Evolutionary conservation across 1,284 basidiomycete species (phyloP).

Genomic region (Tilletia setariae): DNA sequence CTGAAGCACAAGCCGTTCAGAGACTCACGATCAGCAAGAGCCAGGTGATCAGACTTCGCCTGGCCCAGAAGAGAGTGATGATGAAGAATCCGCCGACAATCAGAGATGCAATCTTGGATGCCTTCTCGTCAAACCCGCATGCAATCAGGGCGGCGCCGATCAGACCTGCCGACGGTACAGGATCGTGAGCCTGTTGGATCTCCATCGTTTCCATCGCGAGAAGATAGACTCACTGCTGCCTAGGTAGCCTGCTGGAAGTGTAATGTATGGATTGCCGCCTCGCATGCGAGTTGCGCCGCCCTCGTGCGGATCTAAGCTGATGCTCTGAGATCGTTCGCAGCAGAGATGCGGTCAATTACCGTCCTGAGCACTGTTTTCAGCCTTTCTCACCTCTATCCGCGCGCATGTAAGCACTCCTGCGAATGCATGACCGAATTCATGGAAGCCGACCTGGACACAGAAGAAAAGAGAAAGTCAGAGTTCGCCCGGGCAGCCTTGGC

Average conservation of each 20-base stretch:
- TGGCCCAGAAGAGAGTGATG: slow-evolving; percentile 84
- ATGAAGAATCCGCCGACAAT: slow-evolving; percentile 81
- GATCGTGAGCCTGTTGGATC: not conserved
- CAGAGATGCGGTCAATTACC: not conserved
- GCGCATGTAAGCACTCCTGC: slow-evolving; percentile 76
- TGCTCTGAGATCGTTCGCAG: not conserved
- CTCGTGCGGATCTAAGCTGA: slow-evolving; percentile 63
- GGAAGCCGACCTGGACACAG: slow-evolving; percentile 31
- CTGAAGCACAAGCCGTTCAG: not conserved
- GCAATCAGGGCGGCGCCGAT: slow-evolving; percentile 86
- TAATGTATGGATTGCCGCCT: slow-evolving; percentile 80
- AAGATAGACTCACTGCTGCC: slow-evolving; percentile 64
- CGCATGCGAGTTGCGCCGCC: slow-evolving; percentile 90
- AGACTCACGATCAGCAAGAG: slow-evolving; percentile 13
- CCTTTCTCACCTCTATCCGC: slow-evolving; percentile 65
- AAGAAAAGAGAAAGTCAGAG: slow-evolving; percentile 11
- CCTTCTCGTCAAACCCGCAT: slow-evolving; percentile 86
- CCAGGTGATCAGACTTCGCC: slow-evolving; percentile 66
- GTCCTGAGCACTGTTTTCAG: not conserved
- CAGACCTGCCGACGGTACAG: slow-evolving; percentile 54
- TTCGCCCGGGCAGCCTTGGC: too few relatives aligned
- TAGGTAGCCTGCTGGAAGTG: slow-evolving; percentile 68
- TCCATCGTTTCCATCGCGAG: not conserved
- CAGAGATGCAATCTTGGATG: slow-evolving; percentile 81
- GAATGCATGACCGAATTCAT: slow-evolving; percentile 49